Conservation (phyloP, 345 rosid genomes). For the Lumnitzera racemosa region DNA sequence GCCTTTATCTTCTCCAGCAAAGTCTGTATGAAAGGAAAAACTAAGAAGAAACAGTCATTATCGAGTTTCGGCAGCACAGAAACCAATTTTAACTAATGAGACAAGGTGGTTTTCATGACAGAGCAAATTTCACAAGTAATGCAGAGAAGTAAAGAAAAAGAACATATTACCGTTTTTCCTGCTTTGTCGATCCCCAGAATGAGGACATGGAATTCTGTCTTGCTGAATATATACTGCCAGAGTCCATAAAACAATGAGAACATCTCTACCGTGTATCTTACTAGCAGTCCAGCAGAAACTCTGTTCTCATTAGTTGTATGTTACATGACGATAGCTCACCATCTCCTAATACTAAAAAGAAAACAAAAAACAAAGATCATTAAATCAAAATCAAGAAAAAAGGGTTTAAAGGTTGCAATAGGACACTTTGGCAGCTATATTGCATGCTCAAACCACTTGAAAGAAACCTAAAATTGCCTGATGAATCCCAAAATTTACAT, state of each 20-base stretch:
- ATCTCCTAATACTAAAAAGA: too few relatives aligned
- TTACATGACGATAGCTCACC: not conserved
- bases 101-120: not conserved
- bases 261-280: constrained; percentile 39
- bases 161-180: constrained; percentile 75
- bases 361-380: too few relatives aligned
- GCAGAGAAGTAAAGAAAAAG: not conserved
- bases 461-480: too few relatives aligned
- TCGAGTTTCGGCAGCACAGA: not conserved
- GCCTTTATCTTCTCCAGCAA: constrained; percentile 95
- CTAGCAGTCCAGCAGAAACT: constrained; percentile 4
- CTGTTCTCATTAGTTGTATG: not conserved
- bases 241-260: constrained; percentile 95
- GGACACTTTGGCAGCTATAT: too few relatives aligned
- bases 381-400: too few relatives aligned
- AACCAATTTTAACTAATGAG: not conserved
- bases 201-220: constrained; percentile 88
- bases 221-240: constrained; percentile 75
- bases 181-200: constrained; percentile 97
- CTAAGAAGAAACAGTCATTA: constrained; percentile 1
- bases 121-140: not conserved
- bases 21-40: constrained; percentile 35
- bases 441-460: too few relatives aligned
- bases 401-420: too few relatives aligned
- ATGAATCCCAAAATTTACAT: too few relatives aligned